Evolutionary conservation across 805 yeast species (phyloP).

Genomic region (Candida maesae): DNA sequence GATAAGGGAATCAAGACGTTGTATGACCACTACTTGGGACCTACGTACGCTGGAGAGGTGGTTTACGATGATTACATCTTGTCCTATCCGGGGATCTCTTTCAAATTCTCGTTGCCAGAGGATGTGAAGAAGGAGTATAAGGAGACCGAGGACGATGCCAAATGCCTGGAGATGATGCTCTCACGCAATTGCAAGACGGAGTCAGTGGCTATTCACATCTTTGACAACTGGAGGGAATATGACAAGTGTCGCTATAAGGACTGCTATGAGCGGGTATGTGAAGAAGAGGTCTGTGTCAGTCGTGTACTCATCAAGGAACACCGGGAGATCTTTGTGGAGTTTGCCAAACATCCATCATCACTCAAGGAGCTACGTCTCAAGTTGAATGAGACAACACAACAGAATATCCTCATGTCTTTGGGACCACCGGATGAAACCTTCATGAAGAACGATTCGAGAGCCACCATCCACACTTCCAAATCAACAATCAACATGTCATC

Average conservation of each 20-base stretch:
- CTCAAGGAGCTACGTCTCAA: slow-evolving; percentile 19
- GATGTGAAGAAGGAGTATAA: slow-evolving; percentile 11
- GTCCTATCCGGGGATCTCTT: slow-evolving; percentile 55
- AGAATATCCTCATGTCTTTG: slow-evolving; percentile 40
- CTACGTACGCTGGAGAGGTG: slow-evolving; percentile 53
- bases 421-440: slow-evolving; percentile 59
- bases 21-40: slow-evolving; percentile 57
- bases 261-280: too few species aligned
- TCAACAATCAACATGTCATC: slow-evolving; percentile 5
- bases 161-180: slow-evolving; percentile 3
- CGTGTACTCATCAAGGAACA: slow-evolving; percentile 2
- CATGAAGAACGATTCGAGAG: slow-evolving; percentile 40
- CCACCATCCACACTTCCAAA: slow-evolving; percentile 34
- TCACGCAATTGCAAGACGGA: slow-evolving; percentile 9
- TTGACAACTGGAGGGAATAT: slow-evolving; percentile 27
- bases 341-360: slow-evolving; percentile 25
- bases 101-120: slow-evolving; percentile 34
- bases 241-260: too few species aligned
- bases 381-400: slow-evolving; percentile 46
- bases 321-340: slow-evolving; percentile 6
- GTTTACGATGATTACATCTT: slow-evolving; percentile 30
- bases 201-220: slow-evolving; percentile 16
- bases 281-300: too few species aligned
- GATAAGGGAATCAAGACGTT: slow-evolving; percentile 37
- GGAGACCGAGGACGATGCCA: slow-evolving; percentile 16